Evolutionary conservation across 2,329 filamentous ascomycete species (phyloP), one percentile per base, ranked within the genome.

Genomic region (Hymenotorrendiella dingleyae): DNA sequence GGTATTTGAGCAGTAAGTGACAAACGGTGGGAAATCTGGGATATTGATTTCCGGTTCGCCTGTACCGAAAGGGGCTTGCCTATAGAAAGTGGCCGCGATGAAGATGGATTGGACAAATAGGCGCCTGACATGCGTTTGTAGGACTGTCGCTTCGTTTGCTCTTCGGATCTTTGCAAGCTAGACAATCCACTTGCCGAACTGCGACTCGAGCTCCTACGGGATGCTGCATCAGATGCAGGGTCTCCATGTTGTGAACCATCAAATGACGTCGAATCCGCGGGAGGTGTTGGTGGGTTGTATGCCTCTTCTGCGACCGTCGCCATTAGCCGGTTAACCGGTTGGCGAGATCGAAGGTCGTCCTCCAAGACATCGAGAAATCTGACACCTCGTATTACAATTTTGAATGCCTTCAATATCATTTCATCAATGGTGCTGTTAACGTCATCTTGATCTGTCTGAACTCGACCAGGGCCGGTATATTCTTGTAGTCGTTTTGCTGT

Each of bases 361-460:
- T 86, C 82, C 68, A 93, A 82, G 2, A 91, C 74, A 54, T 98
- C 93, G 30, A 95, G 73, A 58, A 98, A 97, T 33, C 84, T 77
- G 20, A 96, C 88, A 11, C 86, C 89, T 56, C 91, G 82, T 36
- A 83, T 91, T n/a, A 95, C 86, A 40, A 97, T 89, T 60, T 86
- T 89, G 69, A 95, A 97, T 0, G 90, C 90, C 63, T 90, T 93
- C 40, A 94, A 69, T 19, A 97, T 85, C 78, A 97, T 88, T 62
- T 95, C 86, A 58, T 97, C 91, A 44, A 96, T 78, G 44, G 91
- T 78, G 54, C 85, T 79, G 56, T 87, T 87, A 10, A 84, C 71
- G 34, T 79, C 73, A 22, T 82, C 74, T 0, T 67, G 61, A 0
- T 72, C 68, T 11, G 67, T 64, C 0, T 66, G 52, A 30, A 64